Evolutionary conservation across 2,329 filamentous ascomycete species (phyloP), one percentile per base, ranked within the genome.

Genomic region (Fusarium torreyae): DNA sequence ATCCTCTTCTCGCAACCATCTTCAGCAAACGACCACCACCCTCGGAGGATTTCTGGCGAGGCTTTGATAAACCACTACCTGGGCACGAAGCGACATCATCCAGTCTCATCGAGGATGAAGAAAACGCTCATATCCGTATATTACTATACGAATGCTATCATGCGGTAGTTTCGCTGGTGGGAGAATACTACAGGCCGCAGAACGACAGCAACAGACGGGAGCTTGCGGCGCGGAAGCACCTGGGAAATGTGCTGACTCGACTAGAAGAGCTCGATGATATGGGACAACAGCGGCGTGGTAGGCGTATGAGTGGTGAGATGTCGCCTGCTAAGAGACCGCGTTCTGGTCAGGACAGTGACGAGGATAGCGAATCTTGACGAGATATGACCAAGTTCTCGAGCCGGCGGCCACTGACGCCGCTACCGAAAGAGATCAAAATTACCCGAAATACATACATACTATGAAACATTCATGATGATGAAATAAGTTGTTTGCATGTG

Each of bases 111-210:
- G 82, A 86, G 44, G 83, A 84, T 61, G 72, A 74, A 20, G 77
- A 79, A n/a, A 81, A 82, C 58, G 81, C 81, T 1, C 71, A 78
- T n/a, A 76, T 82, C 4, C 82, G 87, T 13, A 71, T 88, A 8
- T 75, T 89, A 3, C 75, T 90, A 5, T 90, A 90, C 76, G 82
- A 85, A 65, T 87, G 85, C 71, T 89, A 88, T 73, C 86, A 89
- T 66, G 83, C 86, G 5, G 79, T 85, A 1, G 81, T 83, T 6
- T 76, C 79, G 39, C 82, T 90, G 7, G 87, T 88, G 4, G 80
- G 77, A 33, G 86, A 87, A 64, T 88, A 88, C 71, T 89, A 88
- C 71, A 81, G 86, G 3, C 85, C 85, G 3, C 78, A 79, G 5
- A 75, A 73, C 4, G 82, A 85, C 54, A 86, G 85, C 63, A 85